Evolutionary conservation across 139 green algal species (phyloP).

Genomic region (Gonium pectorale): DNA sequence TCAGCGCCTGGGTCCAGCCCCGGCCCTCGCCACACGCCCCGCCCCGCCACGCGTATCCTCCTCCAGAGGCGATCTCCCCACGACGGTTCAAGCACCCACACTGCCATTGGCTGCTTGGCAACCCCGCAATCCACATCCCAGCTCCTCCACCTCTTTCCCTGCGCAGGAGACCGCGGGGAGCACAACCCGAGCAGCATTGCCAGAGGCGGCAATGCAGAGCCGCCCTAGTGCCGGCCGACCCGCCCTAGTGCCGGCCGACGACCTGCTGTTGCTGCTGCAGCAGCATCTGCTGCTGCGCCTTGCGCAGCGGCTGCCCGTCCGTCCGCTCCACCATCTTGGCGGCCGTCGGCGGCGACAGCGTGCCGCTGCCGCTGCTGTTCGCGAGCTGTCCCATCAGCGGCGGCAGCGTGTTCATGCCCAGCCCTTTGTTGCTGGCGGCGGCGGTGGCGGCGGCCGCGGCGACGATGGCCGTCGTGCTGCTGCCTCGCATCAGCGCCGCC

Average conservation of each 20-base stretch:
- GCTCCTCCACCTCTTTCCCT: no score
- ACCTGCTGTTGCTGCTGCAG: background rate
- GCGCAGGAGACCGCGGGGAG: no score
- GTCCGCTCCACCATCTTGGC: slow-evolving; percentile 24
- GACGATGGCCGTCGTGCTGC: background rate
- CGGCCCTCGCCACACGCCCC: no score
- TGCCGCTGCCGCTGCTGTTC: background rate
- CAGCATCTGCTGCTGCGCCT: slow-evolving; percentile 16
- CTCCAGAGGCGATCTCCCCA: no score
- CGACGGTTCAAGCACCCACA: no score
- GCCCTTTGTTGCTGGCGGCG: background rate
- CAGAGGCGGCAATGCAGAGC: no score
- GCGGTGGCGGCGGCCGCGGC: background rate
- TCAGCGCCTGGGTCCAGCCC: no score
- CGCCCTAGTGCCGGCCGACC: no score
- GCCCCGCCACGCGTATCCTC: no score
- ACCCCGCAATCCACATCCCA: no score
- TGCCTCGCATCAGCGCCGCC: background rate
- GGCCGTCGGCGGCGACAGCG: background rate
- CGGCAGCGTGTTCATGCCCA: slow-evolving; percentile 4
- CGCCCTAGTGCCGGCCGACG: background rate
- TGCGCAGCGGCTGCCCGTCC: background rate
- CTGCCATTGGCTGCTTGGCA: no score
- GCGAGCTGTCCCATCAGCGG: background rate
- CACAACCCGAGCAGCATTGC: no score